phyloP scores from a whole-genome alignment of 1,284 basidiomycete genomes.

The Apiotrichum sp. region DNA sequence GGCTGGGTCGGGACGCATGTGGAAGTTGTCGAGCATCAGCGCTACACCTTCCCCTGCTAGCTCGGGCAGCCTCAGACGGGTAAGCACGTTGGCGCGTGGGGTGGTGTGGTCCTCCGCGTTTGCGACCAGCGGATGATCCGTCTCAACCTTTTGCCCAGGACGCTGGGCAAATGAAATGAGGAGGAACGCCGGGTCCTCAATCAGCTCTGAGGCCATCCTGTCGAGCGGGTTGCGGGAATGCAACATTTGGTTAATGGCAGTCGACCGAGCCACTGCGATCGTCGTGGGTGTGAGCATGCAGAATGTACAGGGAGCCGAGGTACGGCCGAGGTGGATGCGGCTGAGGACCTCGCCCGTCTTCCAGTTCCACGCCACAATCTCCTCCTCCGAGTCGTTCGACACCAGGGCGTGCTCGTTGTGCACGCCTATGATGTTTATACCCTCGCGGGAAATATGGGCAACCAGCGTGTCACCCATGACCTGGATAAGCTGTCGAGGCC shows the following conservation, averaged over 20 bases:
- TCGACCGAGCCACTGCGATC: slow-evolving; percentile 5
- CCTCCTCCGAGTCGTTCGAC: slow-evolving; percentile 30
- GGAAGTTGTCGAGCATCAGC: slow-evolving; percentile 21
- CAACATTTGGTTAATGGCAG: background rate
- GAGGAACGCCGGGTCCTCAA: slow-evolving; percentile 29
- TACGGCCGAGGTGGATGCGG: slow-evolving; percentile 5
- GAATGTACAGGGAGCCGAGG: slow-evolving; percentile 5
- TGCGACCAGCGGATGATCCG: slow-evolving; percentile 26
- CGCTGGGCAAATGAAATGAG: slow-evolving; percentile 33
- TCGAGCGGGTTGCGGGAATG: background rate
- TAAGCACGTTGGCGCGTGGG: slow-evolving; percentile 26
- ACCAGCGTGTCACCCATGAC: slow-evolving; percentile 44
- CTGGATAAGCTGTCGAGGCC: slow-evolving; percentile 42
- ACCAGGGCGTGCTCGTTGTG: slow-evolving; percentile 17
- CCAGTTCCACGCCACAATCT: slow-evolving; percentile 46
- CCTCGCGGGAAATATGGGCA: slow-evolving; percentile 32
- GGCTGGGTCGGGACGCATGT: slow-evolving; percentile 44
- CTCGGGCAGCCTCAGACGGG: slow-evolving; percentile 30
- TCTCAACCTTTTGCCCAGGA: slow-evolving; percentile 8
- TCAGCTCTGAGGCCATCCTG: background rate
- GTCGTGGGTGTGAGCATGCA: slow-evolving; percentile 14
- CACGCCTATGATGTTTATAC: slow-evolving; percentile 8
- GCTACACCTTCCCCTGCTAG: slow-evolving; percentile 23
- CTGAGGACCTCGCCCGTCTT: slow-evolving; percentile 41
- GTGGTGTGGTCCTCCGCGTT: slow-evolving; percentile 33